Percentiles rank a stretch among this genome's conserved stretches.
These are phyloP conservation scores for Quillaja saponaria DNA, from an alignment of 306 rosid species.

Conservation along the genomic window DNA sequence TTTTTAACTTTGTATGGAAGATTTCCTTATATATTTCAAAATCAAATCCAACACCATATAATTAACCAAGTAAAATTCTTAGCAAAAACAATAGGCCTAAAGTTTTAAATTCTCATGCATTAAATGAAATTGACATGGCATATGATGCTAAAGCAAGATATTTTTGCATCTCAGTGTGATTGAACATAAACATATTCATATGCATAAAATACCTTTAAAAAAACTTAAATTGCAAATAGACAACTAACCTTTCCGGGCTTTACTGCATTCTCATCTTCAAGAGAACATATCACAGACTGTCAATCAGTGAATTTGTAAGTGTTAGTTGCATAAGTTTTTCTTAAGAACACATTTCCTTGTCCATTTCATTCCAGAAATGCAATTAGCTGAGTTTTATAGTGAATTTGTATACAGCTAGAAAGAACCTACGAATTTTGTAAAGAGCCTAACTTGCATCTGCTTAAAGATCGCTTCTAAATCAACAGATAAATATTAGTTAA, in stretches of 20 bases:
- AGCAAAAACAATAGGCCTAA: neutral
- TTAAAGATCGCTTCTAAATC: too few species aligned
- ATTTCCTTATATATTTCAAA: slow-evolving; percentile 14
- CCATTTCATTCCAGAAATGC: too few species aligned
- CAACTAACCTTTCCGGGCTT: slow-evolving; percentile 90
- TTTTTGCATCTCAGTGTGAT: slow-evolving; percentile 14
- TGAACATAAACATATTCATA: slow-evolving; percentile 5
- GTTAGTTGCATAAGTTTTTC: slow-evolving; percentile 27
- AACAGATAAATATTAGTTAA: too few species aligned
- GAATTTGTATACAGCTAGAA: too few species aligned
- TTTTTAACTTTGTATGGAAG: too few species aligned
- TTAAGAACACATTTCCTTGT: too few species aligned
- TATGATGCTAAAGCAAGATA: slow-evolving; percentile 3
- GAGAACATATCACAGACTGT: slow-evolving; percentile 89
- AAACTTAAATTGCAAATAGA: neutral
- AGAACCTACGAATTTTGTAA: too few species aligned
- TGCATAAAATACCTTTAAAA: slow-evolving; percentile 7
- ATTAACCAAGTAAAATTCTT: neutral
- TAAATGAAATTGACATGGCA: slow-evolving; percentile 9
- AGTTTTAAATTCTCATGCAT: slow-evolving; percentile 8
- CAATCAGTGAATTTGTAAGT: slow-evolving; percentile 37
- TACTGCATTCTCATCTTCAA: slow-evolving; percentile 70
- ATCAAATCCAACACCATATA: neutral
- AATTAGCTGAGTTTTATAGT: too few species aligned
- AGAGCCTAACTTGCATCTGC: too few species aligned